These are phyloP conservation scores for Flaveria sonorensis DNA, from an alignment of 129 eudicot genomes.

Conservation along the genomic window DNA sequence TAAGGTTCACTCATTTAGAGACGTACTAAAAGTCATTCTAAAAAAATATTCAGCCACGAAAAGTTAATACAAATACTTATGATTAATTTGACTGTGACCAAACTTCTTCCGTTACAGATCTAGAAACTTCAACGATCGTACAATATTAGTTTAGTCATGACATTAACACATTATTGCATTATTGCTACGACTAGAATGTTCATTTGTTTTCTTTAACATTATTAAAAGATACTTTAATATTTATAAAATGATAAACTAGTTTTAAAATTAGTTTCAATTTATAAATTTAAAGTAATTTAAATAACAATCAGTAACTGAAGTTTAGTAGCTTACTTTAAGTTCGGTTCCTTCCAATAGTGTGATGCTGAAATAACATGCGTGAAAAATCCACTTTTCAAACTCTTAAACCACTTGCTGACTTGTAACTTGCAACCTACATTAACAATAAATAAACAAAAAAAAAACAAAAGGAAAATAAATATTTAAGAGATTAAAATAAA, in stretches of 20 bases:
- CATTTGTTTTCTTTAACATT: background rate
- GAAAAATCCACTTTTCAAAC: background rate
- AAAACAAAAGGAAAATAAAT: background rate
- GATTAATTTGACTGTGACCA: background rate
- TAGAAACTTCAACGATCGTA: slow-evolving; percentile 17
- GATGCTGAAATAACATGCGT: slow-evolving; percentile 13
- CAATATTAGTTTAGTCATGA: slow-evolving; percentile 1
- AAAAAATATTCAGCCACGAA: too few species aligned
- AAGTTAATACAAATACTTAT: too few species aligned
- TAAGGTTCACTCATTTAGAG: too few species aligned
- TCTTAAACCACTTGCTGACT: background rate
- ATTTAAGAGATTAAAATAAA: background rate
- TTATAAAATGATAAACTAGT: background rate
- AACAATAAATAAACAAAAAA: background rate
- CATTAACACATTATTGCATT: background rate
- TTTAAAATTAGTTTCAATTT: background rate
- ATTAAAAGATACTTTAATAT: background rate
- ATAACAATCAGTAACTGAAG: background rate
- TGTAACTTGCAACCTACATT: background rate
- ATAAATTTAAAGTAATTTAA: background rate
- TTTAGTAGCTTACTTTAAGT: background rate
- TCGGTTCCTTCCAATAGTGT: background rate
- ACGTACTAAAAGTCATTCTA: too few species aligned
- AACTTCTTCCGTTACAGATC: background rate
- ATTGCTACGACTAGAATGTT: background rate